These are phyloP conservation scores for Clavispora phyllophila DNA, from an alignment of 805 yeast genomes.

Conservation along the genomic window DNA sequence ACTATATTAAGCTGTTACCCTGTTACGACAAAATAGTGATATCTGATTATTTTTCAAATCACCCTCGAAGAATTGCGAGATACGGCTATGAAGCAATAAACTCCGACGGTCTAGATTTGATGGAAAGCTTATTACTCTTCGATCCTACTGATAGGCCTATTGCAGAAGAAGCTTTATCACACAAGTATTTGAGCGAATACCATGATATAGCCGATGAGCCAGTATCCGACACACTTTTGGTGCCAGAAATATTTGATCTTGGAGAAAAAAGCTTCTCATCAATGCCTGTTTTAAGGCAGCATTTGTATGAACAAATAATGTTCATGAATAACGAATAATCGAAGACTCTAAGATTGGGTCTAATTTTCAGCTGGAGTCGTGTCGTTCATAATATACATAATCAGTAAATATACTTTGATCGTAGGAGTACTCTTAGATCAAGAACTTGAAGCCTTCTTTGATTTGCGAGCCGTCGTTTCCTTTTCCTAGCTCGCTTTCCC, in stretches of 20 bases:
- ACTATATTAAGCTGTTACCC: slow-evolving; percentile 14
- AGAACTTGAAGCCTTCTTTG: slow-evolving; percentile 41
- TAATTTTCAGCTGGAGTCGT: too few species aligned
- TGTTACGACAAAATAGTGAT: slow-evolving; percentile 3
- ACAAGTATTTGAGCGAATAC: slow-evolving; percentile 85
- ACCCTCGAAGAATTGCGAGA: slow-evolving; percentile 10
- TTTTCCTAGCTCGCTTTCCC: slow-evolving; percentile 46
- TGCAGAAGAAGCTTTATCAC: slow-evolving; percentile 10
- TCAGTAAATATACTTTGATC: too few species aligned
- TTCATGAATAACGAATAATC: neutral
- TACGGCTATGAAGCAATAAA: slow-evolving; percentile 11
- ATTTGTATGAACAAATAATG: slow-evolving; percentile 9
- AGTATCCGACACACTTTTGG: slow-evolving; percentile 7
- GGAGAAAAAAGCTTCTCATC: slow-evolving; percentile 8
- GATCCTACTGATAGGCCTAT: slow-evolving; percentile 10
- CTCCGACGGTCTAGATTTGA: slow-evolving; percentile 12
- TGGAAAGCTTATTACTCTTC: slow-evolving; percentile 11
- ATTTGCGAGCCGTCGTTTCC: slow-evolving; percentile 39
- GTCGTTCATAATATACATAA: neutral
- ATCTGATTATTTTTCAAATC: slow-evolving; percentile 4
- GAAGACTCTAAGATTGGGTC: too few species aligned
- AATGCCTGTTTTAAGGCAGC: slow-evolving; percentile 9
- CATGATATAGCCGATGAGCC: slow-evolving; percentile 58
- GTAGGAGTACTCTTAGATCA: slow-evolving; percentile 15
- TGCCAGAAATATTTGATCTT: slow-evolving; percentile 13